Base-by-base conservation (phyloP, 2,329 filamentous ascomycete species). In the Exophiala alcalophila region DNA sequence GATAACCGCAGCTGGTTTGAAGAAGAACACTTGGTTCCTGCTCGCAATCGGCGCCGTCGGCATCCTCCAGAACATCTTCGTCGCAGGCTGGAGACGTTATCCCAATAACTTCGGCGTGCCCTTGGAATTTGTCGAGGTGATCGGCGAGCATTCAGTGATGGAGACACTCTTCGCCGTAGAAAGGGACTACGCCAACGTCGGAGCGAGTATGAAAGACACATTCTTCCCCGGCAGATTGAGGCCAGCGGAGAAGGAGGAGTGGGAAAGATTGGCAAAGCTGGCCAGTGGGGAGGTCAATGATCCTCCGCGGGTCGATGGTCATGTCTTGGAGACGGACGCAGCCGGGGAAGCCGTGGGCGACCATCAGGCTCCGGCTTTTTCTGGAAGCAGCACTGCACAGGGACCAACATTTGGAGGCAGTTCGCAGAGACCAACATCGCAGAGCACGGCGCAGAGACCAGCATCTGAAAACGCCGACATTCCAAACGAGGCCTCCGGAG, bases 31-130 rank as follows among this genome's bases (percentile, higher is more conserved):
- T 1, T 69, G 65, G 64, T 65, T 56, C 34, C 48, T 68, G 3
- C 48, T 68, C 5, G 60, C 52, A 1, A 54, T 67, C 5, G 66
- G 66, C 4, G 57, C 55, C 6, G 49, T 68, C 16, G 65, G 65
- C 10, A 66, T 68, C 44, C 26, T 66, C 1, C 65, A 69, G 36
- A 68, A 66, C 40, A 53, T 61, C 11, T 55, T 54, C 36, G 59
- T 64, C 3, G 64, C 64, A 0, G 62, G 57, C 6, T 51, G 46
- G 23, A 47, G 51, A 25, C 56, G 64, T 3, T 32, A 39, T 2
- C 61, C 65, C 0, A 33, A 56, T n/a, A 55, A 56, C 3, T 59
- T 61, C 38, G 63, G 63, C 0, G 40, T 64, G 4, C 62, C 57
- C 2, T 40, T 66, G 6, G 47, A 52, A 1, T 57, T 55, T 32